Conservation (phyloP, 768 basidiomycete genomes). For the Auricularia heimuer region DNA sequence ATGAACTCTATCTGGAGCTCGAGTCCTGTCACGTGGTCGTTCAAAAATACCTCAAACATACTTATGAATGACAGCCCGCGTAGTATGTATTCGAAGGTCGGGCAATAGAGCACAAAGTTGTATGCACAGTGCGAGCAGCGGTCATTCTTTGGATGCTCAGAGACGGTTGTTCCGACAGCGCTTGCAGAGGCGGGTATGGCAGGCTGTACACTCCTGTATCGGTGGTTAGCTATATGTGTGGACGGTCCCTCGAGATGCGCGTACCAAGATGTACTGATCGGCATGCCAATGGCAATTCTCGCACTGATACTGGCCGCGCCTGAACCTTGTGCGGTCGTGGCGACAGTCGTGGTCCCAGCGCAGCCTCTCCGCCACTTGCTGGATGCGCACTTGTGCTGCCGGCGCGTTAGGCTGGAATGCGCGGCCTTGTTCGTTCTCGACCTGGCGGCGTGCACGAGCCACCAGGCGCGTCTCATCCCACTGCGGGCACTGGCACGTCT, state of each 20-base stretch:
- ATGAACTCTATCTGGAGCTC: too few species aligned
- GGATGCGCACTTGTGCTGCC: conserved; percentile 17
- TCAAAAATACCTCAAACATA: too few species aligned
- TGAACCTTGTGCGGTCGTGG: conserved; percentile 35
- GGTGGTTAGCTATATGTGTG: not conserved
- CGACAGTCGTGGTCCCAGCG: conserved; percentile 46
- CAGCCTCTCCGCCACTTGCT: conserved; percentile 28
- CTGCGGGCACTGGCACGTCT: conserved; percentile 47
- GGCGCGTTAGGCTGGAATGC: not conserved
- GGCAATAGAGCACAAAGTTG: too few species aligned
- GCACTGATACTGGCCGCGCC: conserved; percentile 32
- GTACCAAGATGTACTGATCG: conserved; percentile 39
- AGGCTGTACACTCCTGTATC: not conserved
- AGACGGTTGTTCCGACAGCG: too few species aligned
- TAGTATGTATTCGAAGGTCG: too few species aligned
- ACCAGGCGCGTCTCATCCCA: conserved; percentile 48
- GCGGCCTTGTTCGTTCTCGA: conserved; percentile 22
- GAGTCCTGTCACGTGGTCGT: too few species aligned
- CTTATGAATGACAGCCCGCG: too few species aligned
- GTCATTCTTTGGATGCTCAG: too few species aligned
- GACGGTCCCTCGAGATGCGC: conserved; percentile 12
- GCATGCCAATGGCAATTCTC: conserved; percentile 35
- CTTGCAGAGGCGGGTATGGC: not conserved
- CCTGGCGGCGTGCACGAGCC: conserved; percentile 35
- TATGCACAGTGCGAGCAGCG: too few species aligned